These are phyloP conservation scores for Botrytis aclada DNA, from an alignment of 2,329 filamentous ascomycete species.

Conservation along the genomic window DNA sequence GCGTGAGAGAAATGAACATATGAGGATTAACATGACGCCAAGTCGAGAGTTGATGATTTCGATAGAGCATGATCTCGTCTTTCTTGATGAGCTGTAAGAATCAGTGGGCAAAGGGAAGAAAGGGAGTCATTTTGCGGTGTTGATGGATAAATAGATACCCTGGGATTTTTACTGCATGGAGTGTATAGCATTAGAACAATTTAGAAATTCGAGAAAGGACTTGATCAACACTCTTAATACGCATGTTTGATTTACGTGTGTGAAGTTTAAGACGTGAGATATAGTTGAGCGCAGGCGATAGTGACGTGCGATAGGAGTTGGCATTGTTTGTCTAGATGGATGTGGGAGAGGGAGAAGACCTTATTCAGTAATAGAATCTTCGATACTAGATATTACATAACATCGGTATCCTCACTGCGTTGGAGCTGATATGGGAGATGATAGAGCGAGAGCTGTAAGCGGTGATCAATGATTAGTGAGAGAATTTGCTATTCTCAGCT, in stretches of 20 bases:
- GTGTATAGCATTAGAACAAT: not conserved
- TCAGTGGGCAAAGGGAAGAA: not conserved
- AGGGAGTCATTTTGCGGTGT: not conserved
- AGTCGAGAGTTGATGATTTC: not conserved
- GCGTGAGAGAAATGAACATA: not conserved
- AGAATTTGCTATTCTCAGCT: not conserved
- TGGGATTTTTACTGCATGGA: not conserved
- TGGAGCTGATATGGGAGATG: not conserved
- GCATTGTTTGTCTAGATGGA: not conserved
- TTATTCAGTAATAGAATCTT: not conserved
- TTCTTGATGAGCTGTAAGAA: not conserved
- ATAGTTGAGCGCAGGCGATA: not conserved
- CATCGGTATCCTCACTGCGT: not conserved
- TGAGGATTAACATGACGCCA: not conserved
- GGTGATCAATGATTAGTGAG: not conserved
- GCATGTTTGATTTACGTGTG: not conserved
- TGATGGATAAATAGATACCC: not conserved
- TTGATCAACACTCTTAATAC: not conserved
- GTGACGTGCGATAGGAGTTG: not conserved
- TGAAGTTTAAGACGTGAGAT: not conserved
- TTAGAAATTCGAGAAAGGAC: not conserved
- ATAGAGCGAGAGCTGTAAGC: not conserved
- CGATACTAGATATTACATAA: not conserved
- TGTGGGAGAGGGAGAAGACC: not conserved
- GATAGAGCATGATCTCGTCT: not conserved